These are phyloP conservation scores for Yamadazyma atlantica DNA, from an alignment of 1,139 yeast genomes.

Conservation along the genomic window DNA sequence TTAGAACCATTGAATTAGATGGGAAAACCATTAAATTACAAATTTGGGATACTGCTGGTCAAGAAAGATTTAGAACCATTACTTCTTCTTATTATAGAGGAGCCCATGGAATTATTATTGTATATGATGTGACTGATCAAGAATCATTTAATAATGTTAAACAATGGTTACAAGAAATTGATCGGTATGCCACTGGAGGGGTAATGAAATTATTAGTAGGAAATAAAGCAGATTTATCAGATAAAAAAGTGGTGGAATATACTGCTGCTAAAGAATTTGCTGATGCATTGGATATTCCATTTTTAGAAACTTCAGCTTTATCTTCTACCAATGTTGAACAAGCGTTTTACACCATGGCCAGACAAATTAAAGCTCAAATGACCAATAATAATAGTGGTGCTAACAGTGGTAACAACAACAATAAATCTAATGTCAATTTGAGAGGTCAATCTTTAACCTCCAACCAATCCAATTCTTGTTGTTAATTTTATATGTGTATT, in stretches of 20 bases:
- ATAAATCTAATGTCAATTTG: slow-evolving; percentile 76
- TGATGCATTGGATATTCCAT: slow-evolving; percentile 92
- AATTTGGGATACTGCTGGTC: slow-evolving; percentile 99
- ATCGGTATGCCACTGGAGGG: slow-evolving; percentile 96
- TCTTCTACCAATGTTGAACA: slow-evolving; percentile 96
- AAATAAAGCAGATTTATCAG: slow-evolving; percentile 92
- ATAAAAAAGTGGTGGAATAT: slow-evolving; percentile 93
- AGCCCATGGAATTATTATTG: slow-evolving; percentile 97
- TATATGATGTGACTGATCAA: slow-evolving; percentile 97
- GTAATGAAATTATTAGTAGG: slow-evolving; percentile 96
- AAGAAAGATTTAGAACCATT: slow-evolving; percentile 96
- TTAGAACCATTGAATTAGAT: slow-evolving; percentile 93
- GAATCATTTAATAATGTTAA: slow-evolving; percentile 96
- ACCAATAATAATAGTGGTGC: slow-evolving; percentile 58
- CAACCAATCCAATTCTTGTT: slow-evolving; percentile 71
- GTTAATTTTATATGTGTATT: slow-evolving; percentile 37
- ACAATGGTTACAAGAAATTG: slow-evolving; percentile 98
- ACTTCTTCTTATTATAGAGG: slow-evolving; percentile 98
- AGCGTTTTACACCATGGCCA: slow-evolving; percentile 97
- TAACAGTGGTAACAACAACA: slow-evolving; percentile 31
- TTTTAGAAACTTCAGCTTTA: slow-evolving; percentile 95
- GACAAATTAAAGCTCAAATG: slow-evolving; percentile 97
- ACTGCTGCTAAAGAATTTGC: slow-evolving; percentile 98
- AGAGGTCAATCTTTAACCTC: slow-evolving; percentile 84
- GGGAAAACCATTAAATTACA: slow-evolving; percentile 97